Evolutionary conservation across 371 early-diverging fungal genomes (phyloP).

Genomic region (Sporodiniella umbellata): DNA sequence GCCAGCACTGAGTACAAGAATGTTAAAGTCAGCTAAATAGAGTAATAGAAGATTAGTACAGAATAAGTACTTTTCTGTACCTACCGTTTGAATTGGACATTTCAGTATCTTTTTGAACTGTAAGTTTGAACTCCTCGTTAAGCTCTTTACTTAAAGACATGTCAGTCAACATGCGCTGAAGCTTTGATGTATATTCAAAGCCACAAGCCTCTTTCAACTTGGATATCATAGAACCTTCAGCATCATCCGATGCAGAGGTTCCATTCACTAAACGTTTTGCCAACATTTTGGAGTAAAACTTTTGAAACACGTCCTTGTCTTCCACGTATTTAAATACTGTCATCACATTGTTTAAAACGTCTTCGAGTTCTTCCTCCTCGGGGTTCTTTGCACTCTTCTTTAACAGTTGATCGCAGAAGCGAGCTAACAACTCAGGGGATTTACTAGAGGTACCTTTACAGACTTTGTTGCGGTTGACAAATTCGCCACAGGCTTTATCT

Average conservation of each 20-base stretch:
- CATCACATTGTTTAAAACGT: slow-evolving; percentile 81
- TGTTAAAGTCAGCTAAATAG: slow-evolving; percentile 80
- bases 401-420: slow-evolving; percentile 80
- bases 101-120: slow-evolving; percentile 41
- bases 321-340: slow-evolving; percentile 85
- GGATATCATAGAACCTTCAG: slow-evolving; percentile 71
- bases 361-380: slow-evolving; percentile 86
- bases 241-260: slow-evolving; percentile 70
- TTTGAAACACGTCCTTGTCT: slow-evolving; percentile 94
- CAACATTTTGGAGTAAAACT: slow-evolving; percentile 86
- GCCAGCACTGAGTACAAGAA: slow-evolving; percentile 81
- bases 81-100: slow-evolving; percentile 33
- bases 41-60: slow-evolving; percentile 1
- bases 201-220: slow-evolving; percentile 78
- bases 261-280: slow-evolving; percentile 80
- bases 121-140: slow-evolving; percentile 60
- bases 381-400: slow-evolving; percentile 81
- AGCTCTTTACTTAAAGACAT: slow-evolving; percentile 76
- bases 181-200: slow-evolving; percentile 84
- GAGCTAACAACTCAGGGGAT: slow-evolving; percentile 84
- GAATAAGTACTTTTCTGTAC: neutral
- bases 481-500: slow-evolving; percentile 91
- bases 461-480: slow-evolving; percentile 85
- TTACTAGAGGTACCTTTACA: slow-evolving; percentile 70
- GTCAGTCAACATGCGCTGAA: slow-evolving; percentile 90